phyloP scores from a whole-genome alignment of 371 early-diverging fungal genomes.

The Funneliformis caledonium region DNA sequence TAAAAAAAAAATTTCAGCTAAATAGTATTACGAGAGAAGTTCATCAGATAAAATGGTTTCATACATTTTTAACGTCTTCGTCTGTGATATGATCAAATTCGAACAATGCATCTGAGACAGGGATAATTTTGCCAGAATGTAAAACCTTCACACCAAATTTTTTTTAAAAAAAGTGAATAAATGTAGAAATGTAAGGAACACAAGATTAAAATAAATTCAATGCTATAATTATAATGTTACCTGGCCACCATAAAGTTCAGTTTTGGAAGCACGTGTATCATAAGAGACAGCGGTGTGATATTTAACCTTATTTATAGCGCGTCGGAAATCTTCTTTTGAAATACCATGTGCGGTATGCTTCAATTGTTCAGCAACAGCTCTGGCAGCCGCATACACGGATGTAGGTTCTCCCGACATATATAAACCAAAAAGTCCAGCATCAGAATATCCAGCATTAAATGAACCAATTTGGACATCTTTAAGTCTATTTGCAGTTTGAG shows the following conservation, averaged over 20 bases:
- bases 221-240: not conserved
- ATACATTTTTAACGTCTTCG: conserved; percentile 27
- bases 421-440: conserved; percentile 93
- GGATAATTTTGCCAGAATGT: not conserved
- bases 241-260: conserved; percentile 28
- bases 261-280: conserved; percentile 64
- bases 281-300: conserved; percentile 71
- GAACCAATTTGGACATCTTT: conserved; percentile 66
- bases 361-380: conserved; percentile 74
- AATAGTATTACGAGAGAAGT: not conserved
- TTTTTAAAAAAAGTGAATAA: not conserved
- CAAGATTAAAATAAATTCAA: conserved; percentile 23
- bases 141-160: conserved; percentile 19
- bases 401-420: conserved; percentile 68
- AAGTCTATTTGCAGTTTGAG: conserved; percentile 66
- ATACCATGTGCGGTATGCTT: conserved; percentile 63
- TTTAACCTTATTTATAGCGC: conserved; percentile 87
- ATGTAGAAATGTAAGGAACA: conserved; percentile 41
- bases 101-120: not conserved
- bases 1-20: not conserved
- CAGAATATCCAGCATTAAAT: conserved; percentile 89
- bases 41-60: not conserved
- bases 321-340: conserved; percentile 69
- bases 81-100: conserved; percentile 9
- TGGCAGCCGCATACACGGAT: conserved; percentile 64